Evolutionary conservation across 768 basidiomycete genomes (phyloP), one percentile per base, ranked within the genome.

Genomic region (Lactarius evosmus): DNA sequence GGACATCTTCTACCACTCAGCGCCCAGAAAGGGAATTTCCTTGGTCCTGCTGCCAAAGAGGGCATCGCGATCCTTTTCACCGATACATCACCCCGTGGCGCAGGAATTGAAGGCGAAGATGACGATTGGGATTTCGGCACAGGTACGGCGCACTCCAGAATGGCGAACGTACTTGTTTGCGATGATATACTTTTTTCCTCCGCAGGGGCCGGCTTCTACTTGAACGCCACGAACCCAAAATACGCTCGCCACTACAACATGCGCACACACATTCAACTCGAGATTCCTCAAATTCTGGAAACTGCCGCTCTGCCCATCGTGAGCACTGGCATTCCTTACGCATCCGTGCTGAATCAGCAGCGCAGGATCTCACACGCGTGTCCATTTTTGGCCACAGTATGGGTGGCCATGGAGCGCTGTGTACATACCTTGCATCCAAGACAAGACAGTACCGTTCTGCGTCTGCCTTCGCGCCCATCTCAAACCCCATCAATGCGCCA

Each of bases 351-450:
- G 29, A 62, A 44, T 25, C 4, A 5, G 27, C 25, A 16, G 11
- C 19, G 7, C 69, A 95, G 93, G 93, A 98, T 78, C 81, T 88
- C 68, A 80, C 78, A 34, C 85, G 90, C 56, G 86, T 91, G 72
- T 94, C 93, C 25, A 88, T 98, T 70, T 90, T 93, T 71, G 97
- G 97, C 11, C 97, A 99, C 75, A 94, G 91, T 51, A 99, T 98
- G 97, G 93, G 92, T 62, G 97, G 97, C 2, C 95, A 97, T 72
- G 97, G 97, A 8, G 94, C 97, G 14, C 82, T 99, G 30, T 89
- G 90, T 17, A 76, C 98, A 41, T 98, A 98, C 75, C 86, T 98
- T 51, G 80, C 85, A 60, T 87, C 92, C 32, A 79, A 82, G 62
- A 78, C 77, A 7, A 85, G 85, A 73, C 82, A 82, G 67, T 98